phyloP scores from a whole-genome alignment of 768 basidiomycete species.

The Boletus tylopilopsis region DNA sequence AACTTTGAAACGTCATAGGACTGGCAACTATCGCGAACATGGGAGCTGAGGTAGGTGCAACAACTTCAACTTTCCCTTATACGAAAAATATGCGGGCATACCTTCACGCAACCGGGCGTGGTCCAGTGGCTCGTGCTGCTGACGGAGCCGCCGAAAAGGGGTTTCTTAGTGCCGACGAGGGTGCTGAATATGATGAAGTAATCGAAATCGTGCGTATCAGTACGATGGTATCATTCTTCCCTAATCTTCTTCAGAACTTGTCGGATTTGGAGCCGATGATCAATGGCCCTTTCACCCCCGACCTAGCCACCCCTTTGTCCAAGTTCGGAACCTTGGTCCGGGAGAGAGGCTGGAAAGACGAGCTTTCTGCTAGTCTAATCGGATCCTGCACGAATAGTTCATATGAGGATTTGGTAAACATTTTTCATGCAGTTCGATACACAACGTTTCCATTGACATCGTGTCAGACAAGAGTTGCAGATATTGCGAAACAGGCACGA shows the following conservation, averaged over 20 bases:
- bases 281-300: slow-evolving; percentile 98
- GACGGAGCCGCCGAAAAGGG: slow-evolving; percentile 76
- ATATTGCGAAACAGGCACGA: slow-evolving; percentile 87
- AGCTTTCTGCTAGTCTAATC: slow-evolving; percentile 86
- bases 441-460: slow-evolving; percentile 2
- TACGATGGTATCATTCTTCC: background rate
- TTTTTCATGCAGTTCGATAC: no score
- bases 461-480: slow-evolving; percentile 80
- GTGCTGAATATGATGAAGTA: slow-evolving; percentile 90
- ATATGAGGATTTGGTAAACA: slow-evolving; percentile 85
- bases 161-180: slow-evolving; percentile 80
- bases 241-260: slow-evolving; percentile 56
- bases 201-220: slow-evolving; percentile 78
- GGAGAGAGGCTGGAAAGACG: slow-evolving; percentile 90
- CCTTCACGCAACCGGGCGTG: slow-evolving; percentile 85
- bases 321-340: slow-evolving; percentile 77
- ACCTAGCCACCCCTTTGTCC: slow-evolving; percentile 90
- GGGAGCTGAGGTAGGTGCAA: slow-evolving; percentile 99
- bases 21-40: slow-evolving; percentile 97
- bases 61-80: slow-evolving; percentile 97
- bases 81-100: slow-evolving; percentile 86
- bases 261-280: slow-evolving; percentile 88
- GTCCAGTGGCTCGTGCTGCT: slow-evolving; percentile 80
- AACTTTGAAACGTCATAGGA: slow-evolving; percentile 41
- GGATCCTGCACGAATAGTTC: slow-evolving; percentile 99